phyloP scores from a whole-genome alignment of 306 rosid genomes.

The Cucurbita ficifolia region DNA sequence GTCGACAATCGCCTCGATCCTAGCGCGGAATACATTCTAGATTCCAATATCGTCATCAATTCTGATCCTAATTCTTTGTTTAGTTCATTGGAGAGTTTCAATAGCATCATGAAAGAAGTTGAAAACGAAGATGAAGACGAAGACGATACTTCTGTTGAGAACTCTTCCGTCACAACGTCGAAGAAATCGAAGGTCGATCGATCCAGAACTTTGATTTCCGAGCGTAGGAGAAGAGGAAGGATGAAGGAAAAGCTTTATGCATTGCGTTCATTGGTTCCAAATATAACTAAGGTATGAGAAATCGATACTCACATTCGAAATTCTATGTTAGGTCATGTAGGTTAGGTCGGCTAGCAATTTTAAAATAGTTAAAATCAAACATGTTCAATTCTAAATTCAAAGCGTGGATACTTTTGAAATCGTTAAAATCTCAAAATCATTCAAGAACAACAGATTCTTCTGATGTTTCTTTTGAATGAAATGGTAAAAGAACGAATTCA shows the following conservation, averaged over 20 bases:
- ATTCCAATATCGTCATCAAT: conserved; percentile 4
- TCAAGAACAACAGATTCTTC: too few relatives aligned
- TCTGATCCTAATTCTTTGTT: conserved; percentile 30
- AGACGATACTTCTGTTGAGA: conserved; percentile 22
- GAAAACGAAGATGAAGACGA: conserved; percentile 6
- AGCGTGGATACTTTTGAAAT: too few relatives aligned
- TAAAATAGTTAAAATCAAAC: too few relatives aligned
- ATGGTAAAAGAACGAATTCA: not conserved
- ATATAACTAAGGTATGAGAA: conserved; percentile 55
- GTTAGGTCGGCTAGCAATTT: too few relatives aligned
- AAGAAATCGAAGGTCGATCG: conserved; percentile 42
- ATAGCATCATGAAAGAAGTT: conserved; percentile 14
- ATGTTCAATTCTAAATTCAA: too few relatives aligned
- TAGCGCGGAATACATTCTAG: conserved; percentile 8
- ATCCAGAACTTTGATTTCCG: conserved; percentile 64
- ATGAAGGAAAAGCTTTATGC: conserved; percentile 93
- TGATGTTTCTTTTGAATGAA: not conserved
- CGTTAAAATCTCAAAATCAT: too few relatives aligned
- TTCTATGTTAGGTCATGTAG: too few relatives aligned
- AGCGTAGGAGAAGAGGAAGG: conserved; percentile 58
- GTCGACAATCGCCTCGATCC: conserved; percentile 20
- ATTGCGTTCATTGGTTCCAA: conserved; percentile 76
- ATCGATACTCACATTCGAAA: not conserved
- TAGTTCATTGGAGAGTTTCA: conserved; percentile 31
- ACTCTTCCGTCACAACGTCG: conserved; percentile 30